phyloP scores from a whole-genome alignment of 768 basidiomycete species.

The Collybiopsis confluens region DNA sequence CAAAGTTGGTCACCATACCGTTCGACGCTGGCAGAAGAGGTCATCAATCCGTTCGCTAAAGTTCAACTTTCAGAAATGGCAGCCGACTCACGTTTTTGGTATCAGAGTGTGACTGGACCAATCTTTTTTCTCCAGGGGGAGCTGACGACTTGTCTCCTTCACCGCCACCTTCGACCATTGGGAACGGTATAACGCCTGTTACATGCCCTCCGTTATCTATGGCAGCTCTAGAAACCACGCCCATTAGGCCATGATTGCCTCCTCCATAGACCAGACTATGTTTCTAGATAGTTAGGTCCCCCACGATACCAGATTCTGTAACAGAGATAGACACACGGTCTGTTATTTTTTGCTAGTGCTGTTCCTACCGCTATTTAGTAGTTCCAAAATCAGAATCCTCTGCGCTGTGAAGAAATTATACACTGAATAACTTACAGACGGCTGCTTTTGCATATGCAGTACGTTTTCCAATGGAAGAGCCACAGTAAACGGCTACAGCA shows the following conservation, averaged over 20 bases:
- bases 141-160: constrained; percentile 43
- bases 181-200: constrained; percentile 74
- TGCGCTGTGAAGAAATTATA: neutral
- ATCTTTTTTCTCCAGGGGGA: constrained; percentile 9
- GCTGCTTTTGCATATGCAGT: constrained; percentile 67
- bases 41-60: no score
- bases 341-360: constrained; percentile 57
- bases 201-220: constrained; percentile 66
- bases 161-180: constrained; percentile 66
- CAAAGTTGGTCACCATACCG: constrained; percentile 13
- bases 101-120: neutral
- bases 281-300: no score
- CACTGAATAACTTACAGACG: constrained; percentile 44
- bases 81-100: constrained; percentile 9
- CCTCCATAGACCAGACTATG: constrained; percentile 93
- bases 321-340: no score
- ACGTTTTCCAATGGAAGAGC: constrained; percentile 62
- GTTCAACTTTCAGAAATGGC: no score
- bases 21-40: neutral
- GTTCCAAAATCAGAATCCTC: neutral
- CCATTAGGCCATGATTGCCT: constrained; percentile 79
- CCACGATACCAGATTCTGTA: no score
- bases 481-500: constrained; percentile 82
- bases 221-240: constrained; percentile 64
- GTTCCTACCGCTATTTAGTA: constrained; percentile 57